Base-by-base conservation (phyloP, 495 filamentous ascomycete species). In the Daldinia caldariorum region DNA sequence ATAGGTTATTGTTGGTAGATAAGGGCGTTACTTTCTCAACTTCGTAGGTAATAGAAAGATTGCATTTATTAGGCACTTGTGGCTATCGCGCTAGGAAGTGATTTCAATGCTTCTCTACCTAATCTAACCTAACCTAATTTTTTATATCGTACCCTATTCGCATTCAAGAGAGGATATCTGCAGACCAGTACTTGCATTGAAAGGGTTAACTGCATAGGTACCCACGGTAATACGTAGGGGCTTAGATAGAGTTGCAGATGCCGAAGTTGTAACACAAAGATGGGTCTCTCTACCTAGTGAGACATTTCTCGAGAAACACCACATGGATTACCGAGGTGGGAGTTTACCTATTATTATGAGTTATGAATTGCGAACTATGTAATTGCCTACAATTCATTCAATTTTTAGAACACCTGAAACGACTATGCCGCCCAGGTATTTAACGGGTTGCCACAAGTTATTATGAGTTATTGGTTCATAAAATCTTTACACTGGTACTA, bases 31-130 rank as follows among this genome's bases (percentile, higher is more conserved):
- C 26, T 43, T 39, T 66, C 61, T 50, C 51, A 53, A 51, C 62
- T 65, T 54, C 63, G 58, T 66, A 66, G 49, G 64, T 63, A 66
- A 71, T 71, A 71, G 63, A 70, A 45, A 70, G 58, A 66, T 29
- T 63, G 41, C 56, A 56, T 22, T 55, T 57, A 50, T 34, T 58
- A 26, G 26, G 26, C 3, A 32, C 32, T 49, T 1, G 10, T 7
- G 12, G 39, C 16, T 22, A 38, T 35, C 12, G 13, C 14, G 2
- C 31, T 12, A 26, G 1, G 12, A 32, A 18, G 43, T 50, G 62
- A 65, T 34, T 39, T 13, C 18, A 22, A 20, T 3, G 26, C 26
- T 26, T 26, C 37, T 55, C n/a, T 4, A 3, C 3, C 20, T 47
- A 20, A 39, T 31, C 39, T 29, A 38, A 26, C 31, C 34, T 34